These are phyloP conservation scores for Priceomyces haplophilus DNA, from an alignment of 805 yeast species.

Conservation along the genomic window DNA sequence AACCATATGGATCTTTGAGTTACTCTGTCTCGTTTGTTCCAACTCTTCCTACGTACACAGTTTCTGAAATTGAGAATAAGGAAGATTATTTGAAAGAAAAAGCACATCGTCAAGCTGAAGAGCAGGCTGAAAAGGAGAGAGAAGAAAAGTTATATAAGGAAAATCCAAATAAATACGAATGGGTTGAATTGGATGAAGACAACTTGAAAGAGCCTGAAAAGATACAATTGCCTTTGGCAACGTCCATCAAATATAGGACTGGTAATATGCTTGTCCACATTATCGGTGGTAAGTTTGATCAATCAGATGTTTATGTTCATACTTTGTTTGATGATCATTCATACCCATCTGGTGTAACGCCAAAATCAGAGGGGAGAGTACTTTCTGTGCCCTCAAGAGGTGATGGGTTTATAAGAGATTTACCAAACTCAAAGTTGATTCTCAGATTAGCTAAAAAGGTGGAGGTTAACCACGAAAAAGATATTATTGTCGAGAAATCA, in stretches of 20 bases:
- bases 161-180: slow-evolving; percentile 61
- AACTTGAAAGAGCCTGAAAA: slow-evolving; percentile 34
- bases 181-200: slow-evolving; percentile 49
- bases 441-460: slow-evolving; percentile 57
- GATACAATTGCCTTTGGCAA: slow-evolving; percentile 47
- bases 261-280: slow-evolving; percentile 62
- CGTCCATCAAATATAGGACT: slow-evolving; percentile 53
- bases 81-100: slow-evolving; percentile 40
- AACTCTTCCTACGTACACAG: slow-evolving; percentile 57
- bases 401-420: slow-evolving; percentile 66
- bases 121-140: slow-evolving; percentile 31
- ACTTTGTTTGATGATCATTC: slow-evolving; percentile 62
- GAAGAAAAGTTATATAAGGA: slow-evolving; percentile 52
- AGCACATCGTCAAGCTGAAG: slow-evolving; percentile 30
- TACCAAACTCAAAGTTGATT: slow-evolving; percentile 55
- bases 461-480: slow-evolving; percentile 44
- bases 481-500: slow-evolving; percentile 49
- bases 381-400: slow-evolving; percentile 48
- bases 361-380: slow-evolving; percentile 45
- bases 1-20: slow-evolving; percentile 45
- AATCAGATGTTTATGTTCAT: slow-evolving; percentile 52
- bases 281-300: slow-evolving; percentile 45
- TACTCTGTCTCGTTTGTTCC: slow-evolving; percentile 67
- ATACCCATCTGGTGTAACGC: slow-evolving; percentile 55
- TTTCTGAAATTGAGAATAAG: slow-evolving; percentile 50